phyloP scores from a whole-genome alignment of 306 rosid genomes.

The Sicyos edulis region DNA sequence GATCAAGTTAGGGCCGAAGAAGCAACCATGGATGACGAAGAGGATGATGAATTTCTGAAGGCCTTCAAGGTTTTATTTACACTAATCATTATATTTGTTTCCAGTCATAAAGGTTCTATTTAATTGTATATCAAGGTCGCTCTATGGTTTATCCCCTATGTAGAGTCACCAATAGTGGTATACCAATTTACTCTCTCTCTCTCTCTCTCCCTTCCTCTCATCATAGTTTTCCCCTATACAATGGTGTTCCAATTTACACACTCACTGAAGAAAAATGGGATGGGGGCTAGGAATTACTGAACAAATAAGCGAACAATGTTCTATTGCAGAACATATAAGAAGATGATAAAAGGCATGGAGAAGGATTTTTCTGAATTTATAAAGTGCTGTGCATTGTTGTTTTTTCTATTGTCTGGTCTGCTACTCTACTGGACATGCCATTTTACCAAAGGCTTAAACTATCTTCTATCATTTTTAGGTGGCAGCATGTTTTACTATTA shows the following conservation, averaged over 20 bases:
- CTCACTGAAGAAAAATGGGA: too few relatives aligned
- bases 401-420: neutral
- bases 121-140: neutral
- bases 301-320: too few relatives aligned
- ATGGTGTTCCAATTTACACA: too few relatives aligned
- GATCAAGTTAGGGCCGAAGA: slow-evolving; percentile 85
- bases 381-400: neutral
- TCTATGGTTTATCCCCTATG: neutral
- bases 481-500: neutral
- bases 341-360: too few relatives aligned
- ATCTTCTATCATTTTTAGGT: neutral
- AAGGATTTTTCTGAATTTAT: neutral
- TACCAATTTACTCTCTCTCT: neutral
- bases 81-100: slow-evolving; percentile 1
- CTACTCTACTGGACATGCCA: neutral
- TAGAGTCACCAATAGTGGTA: neutral
- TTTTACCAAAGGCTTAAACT: neutral
- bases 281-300: too few relatives aligned
- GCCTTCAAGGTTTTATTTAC: slow-evolving; percentile 71
- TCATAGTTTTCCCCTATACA: too few relatives aligned
- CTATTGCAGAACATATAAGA: too few relatives aligned
- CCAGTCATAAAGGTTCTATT: neutral
- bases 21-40: slow-evolving; percentile 78
- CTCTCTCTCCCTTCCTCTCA: too few relatives aligned
- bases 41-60: slow-evolving; percentile 87